Evolutionary conservation across 495 filamentous ascomycete species (phyloP).

Genomic region (Hypoxylon crocopeplum): DNA sequence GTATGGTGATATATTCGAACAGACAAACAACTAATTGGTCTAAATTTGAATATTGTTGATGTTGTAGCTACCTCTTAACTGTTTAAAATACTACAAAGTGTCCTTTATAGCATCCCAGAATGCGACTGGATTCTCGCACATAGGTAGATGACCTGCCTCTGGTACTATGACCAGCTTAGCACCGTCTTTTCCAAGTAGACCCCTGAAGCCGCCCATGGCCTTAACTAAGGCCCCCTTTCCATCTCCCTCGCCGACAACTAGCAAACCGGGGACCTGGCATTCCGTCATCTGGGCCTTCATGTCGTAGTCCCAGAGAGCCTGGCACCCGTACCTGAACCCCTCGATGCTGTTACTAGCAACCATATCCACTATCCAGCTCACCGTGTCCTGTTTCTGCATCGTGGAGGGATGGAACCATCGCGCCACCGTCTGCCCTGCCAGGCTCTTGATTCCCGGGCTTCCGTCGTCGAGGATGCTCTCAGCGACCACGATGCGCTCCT

Average conservation of each 20-base stretch:
- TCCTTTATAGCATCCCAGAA: constrained; percentile 67
- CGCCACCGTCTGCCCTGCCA: constrained; percentile 71
- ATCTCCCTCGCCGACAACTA: constrained; percentile 75
- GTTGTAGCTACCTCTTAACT: no score
- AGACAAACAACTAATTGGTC: no score
- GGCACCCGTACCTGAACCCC: constrained; percentile 72
- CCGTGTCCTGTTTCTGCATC: constrained; percentile 57
- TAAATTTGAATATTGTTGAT: no score
- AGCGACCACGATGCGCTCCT: constrained; percentile 72
- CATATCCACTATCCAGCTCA: constrained; percentile 58
- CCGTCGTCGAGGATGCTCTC: constrained; percentile 60
- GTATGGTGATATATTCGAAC: no score
- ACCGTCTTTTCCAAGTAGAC: constrained; percentile 55
- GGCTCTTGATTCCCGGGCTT: constrained; percentile 58
- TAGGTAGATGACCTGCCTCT: constrained; percentile 78
- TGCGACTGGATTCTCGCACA: constrained; percentile 74
- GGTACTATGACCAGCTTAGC: constrained; percentile 67
- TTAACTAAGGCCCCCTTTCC: constrained; percentile 70
- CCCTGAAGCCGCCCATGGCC: constrained; percentile 77
- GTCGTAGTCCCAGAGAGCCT: constrained; percentile 80
- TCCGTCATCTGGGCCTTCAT: constrained; percentile 66
- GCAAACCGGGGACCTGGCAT: constrained; percentile 64
- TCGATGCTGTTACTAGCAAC: constrained; percentile 68
- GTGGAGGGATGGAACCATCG: constrained; percentile 76
- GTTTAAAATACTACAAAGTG: constrained; percentile 55